Evolutionary conservation across 148 eudicot species (phyloP).

Genomic region (Agrostemma githago): DNA sequence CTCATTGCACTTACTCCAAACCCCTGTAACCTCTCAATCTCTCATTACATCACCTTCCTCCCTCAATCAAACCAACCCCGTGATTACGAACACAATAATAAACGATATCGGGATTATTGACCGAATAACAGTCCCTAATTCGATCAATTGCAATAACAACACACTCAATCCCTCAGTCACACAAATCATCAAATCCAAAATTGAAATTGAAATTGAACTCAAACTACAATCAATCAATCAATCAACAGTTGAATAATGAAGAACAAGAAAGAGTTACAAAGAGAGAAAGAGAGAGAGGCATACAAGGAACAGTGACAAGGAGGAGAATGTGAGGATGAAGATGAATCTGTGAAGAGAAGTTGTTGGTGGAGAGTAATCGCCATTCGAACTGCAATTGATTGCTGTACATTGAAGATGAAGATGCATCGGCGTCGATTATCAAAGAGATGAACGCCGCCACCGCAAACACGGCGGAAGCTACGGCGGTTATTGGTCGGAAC

Average conservation of each 20-base stretch:
- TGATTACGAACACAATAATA: no score
- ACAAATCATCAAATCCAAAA: no score
- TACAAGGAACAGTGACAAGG: slow-evolving; percentile 79
- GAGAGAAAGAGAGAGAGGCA: slow-evolving; percentile 7
- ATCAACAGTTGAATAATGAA: background rate
- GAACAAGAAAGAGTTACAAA: background rate
- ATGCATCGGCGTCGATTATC: slow-evolving; percentile 4
- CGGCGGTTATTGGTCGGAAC: background rate
- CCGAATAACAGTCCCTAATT: no score
- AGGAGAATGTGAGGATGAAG: slow-evolving; percentile 57
- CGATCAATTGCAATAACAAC: no score
- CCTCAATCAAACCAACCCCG: no score
- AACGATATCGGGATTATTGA: no score
- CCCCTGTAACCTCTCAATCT: no score
- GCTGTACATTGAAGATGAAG: background rate
- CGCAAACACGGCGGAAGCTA: slow-evolving; percentile 2
- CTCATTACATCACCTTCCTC: no score
- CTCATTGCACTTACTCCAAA: no score
- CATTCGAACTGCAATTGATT: slow-evolving; percentile 30
- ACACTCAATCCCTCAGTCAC: no score
- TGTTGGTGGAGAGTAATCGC: slow-evolving; percentile 54
- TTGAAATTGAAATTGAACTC: no score
- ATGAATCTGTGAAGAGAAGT: slow-evolving; percentile 69
- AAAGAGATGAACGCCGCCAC: background rate
- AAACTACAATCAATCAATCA: background rate